phyloP scores from a whole-genome alignment of 176 grass and related monocot species.

The Oryza australiensis region DNA sequence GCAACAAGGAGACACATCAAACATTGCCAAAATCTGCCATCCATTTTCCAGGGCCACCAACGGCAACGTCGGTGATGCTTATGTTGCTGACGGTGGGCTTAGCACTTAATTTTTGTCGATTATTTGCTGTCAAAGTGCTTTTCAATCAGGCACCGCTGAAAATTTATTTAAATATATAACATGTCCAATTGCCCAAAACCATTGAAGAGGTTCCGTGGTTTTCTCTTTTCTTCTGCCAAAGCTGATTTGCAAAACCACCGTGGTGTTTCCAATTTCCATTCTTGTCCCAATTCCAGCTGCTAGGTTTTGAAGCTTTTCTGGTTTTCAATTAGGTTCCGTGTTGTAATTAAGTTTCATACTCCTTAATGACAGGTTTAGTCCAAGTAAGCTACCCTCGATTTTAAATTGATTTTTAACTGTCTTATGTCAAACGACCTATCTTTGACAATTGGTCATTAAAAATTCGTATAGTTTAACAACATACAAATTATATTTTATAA shows the following conservation, averaged over 20 bases:
- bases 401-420: no score
- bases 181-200: slow-evolving; percentile 33
- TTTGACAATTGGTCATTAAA: no score
- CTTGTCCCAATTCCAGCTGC: neutral
- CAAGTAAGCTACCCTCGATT: no score
- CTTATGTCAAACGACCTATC: no score
- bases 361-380: neutral
- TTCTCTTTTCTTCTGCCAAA: slow-evolving; percentile 14
- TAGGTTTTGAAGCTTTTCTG: neutral
- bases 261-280: neutral
- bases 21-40: neutral
- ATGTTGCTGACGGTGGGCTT: slow-evolving; percentile 13
- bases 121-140: neutral
- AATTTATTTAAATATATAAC: slow-evolving; percentile 7
- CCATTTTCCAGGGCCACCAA: neutral
- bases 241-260: slow-evolving; percentile 23
- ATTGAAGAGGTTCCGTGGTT: slow-evolving; percentile 32
- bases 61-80: neutral
- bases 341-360: neutral
- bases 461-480: no score
- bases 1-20: neutral
- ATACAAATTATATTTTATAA: no score
- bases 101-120: neutral
- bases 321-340: neutral
- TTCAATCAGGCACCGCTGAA: slow-evolving; percentile 3